Conservation (phyloP, 2,329 filamentous ascomycete species). For the Arthrobotrys entomopaga region DNA sequence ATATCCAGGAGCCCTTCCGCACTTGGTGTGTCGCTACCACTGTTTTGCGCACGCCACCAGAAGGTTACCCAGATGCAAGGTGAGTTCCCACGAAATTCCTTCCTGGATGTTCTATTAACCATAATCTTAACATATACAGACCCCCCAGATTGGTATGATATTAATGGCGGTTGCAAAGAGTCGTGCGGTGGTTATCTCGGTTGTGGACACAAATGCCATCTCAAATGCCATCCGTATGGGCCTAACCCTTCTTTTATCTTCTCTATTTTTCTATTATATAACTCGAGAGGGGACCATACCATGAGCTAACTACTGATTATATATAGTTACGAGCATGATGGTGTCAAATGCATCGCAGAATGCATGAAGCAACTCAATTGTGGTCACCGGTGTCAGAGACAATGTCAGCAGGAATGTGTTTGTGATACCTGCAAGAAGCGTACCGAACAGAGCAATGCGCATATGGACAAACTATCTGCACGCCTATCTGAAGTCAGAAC, state of each 20-base stretch:
- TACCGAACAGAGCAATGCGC: neutral
- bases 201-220: slow-evolving; percentile 68
- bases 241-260: neutral
- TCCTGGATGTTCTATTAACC: neutral
- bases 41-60: slow-evolving; percentile 72
- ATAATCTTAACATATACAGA: slow-evolving; percentile 59
- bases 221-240: slow-evolving; percentile 68
- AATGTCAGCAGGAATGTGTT: slow-evolving; percentile 27
- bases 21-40: slow-evolving; percentile 69
- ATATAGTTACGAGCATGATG: slow-evolving; percentile 16
- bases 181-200: slow-evolving; percentile 64
- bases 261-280: neutral
- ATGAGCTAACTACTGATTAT: neutral
- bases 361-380: slow-evolving; percentile 32
- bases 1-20: slow-evolving; percentile 57
- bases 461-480: slow-evolving; percentile 29
- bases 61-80: slow-evolving; percentile 66
- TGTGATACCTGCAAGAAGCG: slow-evolving; percentile 7
- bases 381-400: slow-evolving; percentile 58
- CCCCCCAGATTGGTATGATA: slow-evolving; percentile 67
- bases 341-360: slow-evolving; percentile 5
- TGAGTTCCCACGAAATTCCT: slow-evolving; percentile 53
- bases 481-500: slow-evolving; percentile 27
- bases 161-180: slow-evolving; percentile 67
- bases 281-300: too few relatives aligned